phyloP scores from a whole-genome alignment of 352 stramenopile genomes.

The Stramenopiles sp. region DNA sequence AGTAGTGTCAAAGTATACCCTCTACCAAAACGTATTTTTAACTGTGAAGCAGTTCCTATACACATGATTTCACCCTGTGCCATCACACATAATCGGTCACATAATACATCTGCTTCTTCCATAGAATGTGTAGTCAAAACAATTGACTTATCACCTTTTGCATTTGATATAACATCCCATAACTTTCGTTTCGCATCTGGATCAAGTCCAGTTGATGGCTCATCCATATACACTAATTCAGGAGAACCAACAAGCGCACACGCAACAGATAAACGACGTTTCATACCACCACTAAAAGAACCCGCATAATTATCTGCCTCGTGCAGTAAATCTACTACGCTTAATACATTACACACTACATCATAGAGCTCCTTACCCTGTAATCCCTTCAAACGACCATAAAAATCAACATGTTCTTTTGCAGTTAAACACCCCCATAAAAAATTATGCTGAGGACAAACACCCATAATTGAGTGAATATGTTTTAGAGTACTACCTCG shows the following conservation, averaged over 20 bases:
- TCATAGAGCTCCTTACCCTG: no score
- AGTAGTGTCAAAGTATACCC: conserved; percentile 55
- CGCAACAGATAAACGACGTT: conserved; percentile 63
- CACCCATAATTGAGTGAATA: conserved; percentile 21
- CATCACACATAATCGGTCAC: conserved; percentile 70
- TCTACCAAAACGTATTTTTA: conserved; percentile 77
- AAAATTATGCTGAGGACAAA: conserved; percentile 30
- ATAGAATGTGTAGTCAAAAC: conserved; percentile 70
- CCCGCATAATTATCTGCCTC: conserved; percentile 18
- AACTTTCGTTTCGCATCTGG: conserved; percentile 57
- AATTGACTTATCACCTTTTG: conserved; percentile 28
- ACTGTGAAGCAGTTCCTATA: conserved; percentile 45
- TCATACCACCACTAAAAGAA: conserved; percentile 37
- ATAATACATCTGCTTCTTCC: conserved; percentile 66
- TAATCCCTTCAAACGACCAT: conserved; percentile 25
- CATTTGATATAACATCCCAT: conserved; percentile 46
- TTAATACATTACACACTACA: no score
- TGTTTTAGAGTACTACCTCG: conserved; percentile 19
- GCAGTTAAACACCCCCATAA: conserved; percentile 23
- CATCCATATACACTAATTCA: conserved; percentile 57
- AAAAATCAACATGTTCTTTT: conserved; percentile 26
- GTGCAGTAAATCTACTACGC: no score
- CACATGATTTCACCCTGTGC: conserved; percentile 24
- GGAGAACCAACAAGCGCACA: conserved; percentile 65
- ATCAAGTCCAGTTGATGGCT: conserved; percentile 64